These are phyloP conservation scores for Colletotrichum somersetense DNA, from an alignment of 2,329 filamentous ascomycete genomes.

Conservation along the genomic window DNA sequence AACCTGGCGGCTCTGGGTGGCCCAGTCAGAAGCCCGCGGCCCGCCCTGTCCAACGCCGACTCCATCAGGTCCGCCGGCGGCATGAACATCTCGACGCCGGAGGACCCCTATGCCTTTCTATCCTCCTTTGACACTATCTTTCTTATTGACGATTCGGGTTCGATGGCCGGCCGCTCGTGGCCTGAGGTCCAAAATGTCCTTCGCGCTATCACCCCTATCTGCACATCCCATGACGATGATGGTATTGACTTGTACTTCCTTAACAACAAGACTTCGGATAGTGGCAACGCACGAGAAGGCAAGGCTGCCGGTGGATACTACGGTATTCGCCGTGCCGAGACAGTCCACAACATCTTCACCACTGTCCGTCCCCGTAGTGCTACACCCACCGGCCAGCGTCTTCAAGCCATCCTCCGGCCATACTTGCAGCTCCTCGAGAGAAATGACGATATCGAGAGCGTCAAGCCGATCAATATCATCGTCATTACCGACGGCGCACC, in stretches of 20 bases:
- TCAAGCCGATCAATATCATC: conserved; percentile 90
- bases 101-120: conserved; percentile 83
- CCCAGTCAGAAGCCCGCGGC: conserved; percentile 38
- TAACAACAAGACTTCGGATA: conserved; percentile 69
- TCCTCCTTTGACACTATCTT: conserved; percentile 87
- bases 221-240: conserved; percentile 82
- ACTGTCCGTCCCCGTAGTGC: conserved; percentile 71
- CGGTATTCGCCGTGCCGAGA: conserved; percentile 69
- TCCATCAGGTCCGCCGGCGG: conserved; percentile 39
- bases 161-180: conserved; percentile 86
- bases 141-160: conserved; percentile 91
- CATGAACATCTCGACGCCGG: conserved; percentile 56
- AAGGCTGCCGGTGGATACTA: conserved; percentile 68
- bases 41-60: conserved; percentile 42
- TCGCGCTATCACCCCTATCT: conserved; percentile 82
- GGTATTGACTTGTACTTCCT: conserved; percentile 94
- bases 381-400: conserved; percentile 81
- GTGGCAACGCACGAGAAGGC: conserved; percentile 48
- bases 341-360: conserved; percentile 79
- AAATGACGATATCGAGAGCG: conserved; percentile 55
- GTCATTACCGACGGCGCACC: conserved; percentile 91
- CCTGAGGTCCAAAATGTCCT: conserved; percentile 78
- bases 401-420: conserved; percentile 78
- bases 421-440: conserved; percentile 68
- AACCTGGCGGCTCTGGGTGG: conserved; percentile 19